phyloP scores from a whole-genome alignment of 225 moss, liverwort and hornwort genomes.

The Bryum argenteum region DNA sequence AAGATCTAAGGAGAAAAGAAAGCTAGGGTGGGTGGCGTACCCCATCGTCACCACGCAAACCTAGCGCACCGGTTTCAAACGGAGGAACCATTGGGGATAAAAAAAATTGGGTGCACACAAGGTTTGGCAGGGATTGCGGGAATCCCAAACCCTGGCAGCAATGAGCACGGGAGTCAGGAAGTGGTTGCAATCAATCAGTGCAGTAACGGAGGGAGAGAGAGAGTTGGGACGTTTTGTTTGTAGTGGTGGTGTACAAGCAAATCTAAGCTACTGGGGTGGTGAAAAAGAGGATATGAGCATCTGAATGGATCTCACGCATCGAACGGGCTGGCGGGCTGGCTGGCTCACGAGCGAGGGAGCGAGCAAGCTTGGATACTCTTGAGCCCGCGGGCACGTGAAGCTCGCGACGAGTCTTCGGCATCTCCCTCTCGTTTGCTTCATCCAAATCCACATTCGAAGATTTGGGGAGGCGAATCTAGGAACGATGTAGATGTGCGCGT shows the following conservation, averaged over 20 bases:
- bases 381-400: too few species aligned
- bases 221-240: neutral
- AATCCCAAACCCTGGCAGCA: too few species aligned
- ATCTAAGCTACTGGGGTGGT: neutral
- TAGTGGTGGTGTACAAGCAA: neutral
- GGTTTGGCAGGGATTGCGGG: too few species aligned
- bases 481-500: too few species aligned
- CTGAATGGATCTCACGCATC: conserved; percentile 20
- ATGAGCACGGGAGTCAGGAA: neutral
- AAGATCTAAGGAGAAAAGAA: neutral
- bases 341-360: too few species aligned
- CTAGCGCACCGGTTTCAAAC: neutral
- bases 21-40: neutral
- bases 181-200: neutral
- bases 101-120: too few species aligned
- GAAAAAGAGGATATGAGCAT: conserved; percentile 13
- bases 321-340: neutral
- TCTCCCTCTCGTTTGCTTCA: too few species aligned
- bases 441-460: too few species aligned
- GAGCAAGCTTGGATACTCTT: too few species aligned
- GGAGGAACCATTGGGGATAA: neutral
- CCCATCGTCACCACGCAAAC: neutral
- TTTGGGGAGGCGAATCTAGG: too few species aligned
- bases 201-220: neutral
- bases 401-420: too few species aligned